Evolutionary conservation across 1,139 yeast genomes (phyloP), one percentile per base, ranked within the genome.

Genomic region (Blastobotrys arbuscula): DNA sequence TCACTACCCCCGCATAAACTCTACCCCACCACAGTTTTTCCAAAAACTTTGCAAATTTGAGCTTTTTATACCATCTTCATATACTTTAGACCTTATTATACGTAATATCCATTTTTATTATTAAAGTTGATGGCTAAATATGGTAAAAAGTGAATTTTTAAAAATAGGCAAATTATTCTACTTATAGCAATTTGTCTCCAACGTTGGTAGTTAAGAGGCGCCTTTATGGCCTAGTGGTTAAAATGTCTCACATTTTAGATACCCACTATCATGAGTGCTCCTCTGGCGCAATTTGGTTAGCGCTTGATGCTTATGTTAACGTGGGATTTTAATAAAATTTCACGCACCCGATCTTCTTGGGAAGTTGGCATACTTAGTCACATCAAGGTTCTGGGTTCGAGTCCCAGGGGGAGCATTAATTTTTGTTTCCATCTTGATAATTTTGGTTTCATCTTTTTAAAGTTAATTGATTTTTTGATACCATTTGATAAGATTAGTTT

Each of bases 241-340:
- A 28, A 28, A 28, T 28, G 31, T 28, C 31, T 28, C 31, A 28
- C 31, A 28, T 28, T 28, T 24, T 28, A 24, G 28, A 7, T 7
- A 28, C 10, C 10, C 3, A 28, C 13, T 9, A 3, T 3, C 3
- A 28, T 12, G 31, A 12, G 31, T 9, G 39, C 39, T 36, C 39
- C 39, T 36, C 39, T 36, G 39, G 39, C 39, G 39, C 39, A 36
- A 36, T 36, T 36, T 36, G 39, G 39, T 36, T 36, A 36, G 39
- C 39, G 39, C 39, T 36, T 36, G 39, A 24, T 36, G 39, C 39
- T 36, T 36, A 36, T 36, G 39, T 23, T 21, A 23, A 36, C 26
- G 23, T 24, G 39, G n/a, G n/a, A n/a, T n/a, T n/a, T n/a, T 21
- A 36, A 15, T 12, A 16, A 16, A 5, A 9, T 35, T 35, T 16